Evolutionary conservation across 257 asterid species (phyloP).

Genomic region (Gentiana dahurica): DNA sequence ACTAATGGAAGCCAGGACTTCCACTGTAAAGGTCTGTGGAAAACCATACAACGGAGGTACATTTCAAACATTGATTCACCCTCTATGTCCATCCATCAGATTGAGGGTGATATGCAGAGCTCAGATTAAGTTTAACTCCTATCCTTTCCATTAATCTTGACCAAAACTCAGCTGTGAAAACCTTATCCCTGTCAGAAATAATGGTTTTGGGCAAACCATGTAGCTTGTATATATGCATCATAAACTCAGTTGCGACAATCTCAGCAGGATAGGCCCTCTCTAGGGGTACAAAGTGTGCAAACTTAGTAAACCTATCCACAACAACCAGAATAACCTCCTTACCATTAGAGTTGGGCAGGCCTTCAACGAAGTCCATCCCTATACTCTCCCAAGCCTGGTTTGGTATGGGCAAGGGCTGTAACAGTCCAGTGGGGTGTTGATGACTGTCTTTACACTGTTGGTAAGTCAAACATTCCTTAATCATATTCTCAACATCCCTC

Average conservation of each 20-base stretch:
- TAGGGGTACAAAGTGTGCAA: too few species aligned
- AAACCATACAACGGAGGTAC: background rate
- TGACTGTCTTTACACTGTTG: background rate
- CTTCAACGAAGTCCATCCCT: background rate
- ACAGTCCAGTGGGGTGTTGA: background rate
- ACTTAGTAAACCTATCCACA: too few species aligned
- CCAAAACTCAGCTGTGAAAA: background rate
- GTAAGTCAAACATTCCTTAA: background rate
- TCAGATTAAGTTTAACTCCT: too few species aligned
- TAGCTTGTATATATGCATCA: too few species aligned
- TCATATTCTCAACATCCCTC: background rate
- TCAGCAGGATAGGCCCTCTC: too few species aligned
- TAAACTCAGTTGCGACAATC: too few species aligned
- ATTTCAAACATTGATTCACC: background rate
- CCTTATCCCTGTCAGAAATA: background rate
- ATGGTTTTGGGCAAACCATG: background rate
- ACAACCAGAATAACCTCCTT: too few species aligned
- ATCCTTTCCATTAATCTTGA: too few species aligned
- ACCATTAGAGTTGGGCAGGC: too few species aligned
- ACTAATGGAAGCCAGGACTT: too few species aligned
- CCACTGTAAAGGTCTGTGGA: background rate
- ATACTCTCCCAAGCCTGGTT: background rate
- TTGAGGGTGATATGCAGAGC: background rate
- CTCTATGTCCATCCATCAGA: background rate
- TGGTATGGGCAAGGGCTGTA: background rate